phyloP scores from a whole-genome alignment of 23 red algal genomes.

The Agarophyton chilense region DNA sequence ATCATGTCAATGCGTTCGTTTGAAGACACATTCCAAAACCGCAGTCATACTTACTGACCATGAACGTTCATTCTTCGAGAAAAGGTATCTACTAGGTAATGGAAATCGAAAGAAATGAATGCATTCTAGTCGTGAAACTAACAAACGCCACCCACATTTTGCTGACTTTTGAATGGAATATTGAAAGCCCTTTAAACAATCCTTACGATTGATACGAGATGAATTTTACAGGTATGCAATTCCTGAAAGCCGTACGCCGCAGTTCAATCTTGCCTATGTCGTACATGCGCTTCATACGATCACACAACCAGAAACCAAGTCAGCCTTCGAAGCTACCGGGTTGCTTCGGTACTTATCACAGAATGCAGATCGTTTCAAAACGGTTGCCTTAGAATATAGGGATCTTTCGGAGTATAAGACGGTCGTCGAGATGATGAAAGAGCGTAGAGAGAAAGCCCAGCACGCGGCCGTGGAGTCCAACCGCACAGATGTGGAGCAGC shows the following conservation, averaged over 20 bases:
- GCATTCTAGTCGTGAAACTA: not conserved
- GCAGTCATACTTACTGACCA: not conserved
- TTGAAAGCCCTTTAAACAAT: too few species aligned
- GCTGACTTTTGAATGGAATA: constrained; percentile 4
- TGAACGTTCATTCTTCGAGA: constrained; percentile 6
- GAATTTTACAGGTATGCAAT: not conserved
- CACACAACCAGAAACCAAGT: too few species aligned
- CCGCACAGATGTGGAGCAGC: too few species aligned
- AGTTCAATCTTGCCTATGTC: constrained; percentile 28
- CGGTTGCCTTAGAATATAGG: too few species aligned
- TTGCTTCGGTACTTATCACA: too few species aligned
- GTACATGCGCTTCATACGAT: too few species aligned
- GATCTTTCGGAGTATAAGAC: too few species aligned
- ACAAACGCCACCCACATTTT: constrained; percentile 17
- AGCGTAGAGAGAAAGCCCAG: too few species aligned
- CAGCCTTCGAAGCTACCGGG: too few species aligned
- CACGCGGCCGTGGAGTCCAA: too few species aligned
- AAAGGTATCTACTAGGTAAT: constrained; percentile 10
- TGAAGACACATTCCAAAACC: not conserved
- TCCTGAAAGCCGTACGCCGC: not conserved
- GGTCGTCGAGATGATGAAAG: too few species aligned
- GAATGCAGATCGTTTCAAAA: too few species aligned
- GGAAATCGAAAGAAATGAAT: not conserved
- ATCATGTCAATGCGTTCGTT: not conserved
- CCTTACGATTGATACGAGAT: not conserved